Conservation (phyloP, 108 stramenopile genomes). For the Parietichytrium sp. region DNA sequence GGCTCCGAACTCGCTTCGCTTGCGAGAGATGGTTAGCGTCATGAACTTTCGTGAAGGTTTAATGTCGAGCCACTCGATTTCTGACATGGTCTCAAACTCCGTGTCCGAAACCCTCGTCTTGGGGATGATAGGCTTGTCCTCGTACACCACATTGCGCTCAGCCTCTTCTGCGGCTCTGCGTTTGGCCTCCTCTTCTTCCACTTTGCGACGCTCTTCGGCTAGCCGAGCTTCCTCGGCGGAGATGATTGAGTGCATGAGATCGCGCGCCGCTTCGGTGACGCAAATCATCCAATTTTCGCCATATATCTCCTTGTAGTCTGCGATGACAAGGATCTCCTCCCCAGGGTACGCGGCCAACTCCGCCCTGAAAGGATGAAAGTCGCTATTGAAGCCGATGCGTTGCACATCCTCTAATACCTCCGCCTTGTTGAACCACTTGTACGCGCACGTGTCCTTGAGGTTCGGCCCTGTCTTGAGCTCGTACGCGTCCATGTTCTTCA, state of each 20-base stretch:
- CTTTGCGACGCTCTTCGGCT: conserved; percentile 32
- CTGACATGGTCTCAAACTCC: conserved; percentile 43
- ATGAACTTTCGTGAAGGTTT: conserved; percentile 43
- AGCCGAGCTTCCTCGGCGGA: conserved; percentile 38
- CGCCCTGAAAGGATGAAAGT: conserved; percentile 60
- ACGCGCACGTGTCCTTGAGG: conserved; percentile 47
- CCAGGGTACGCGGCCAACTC: conserved; percentile 51
- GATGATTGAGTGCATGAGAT: conserved; percentile 40
- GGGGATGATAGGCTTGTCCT: conserved; percentile 56
- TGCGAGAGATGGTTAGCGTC: conserved; percentile 48
- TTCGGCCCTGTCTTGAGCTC: conserved; percentile 48
- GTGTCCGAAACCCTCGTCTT: conserved; percentile 47
- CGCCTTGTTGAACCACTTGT: conserved; percentile 50
- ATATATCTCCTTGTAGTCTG: conserved; percentile 50
- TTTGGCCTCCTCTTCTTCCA: conserved; percentile 48
- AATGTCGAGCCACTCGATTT: conserved; percentile 45
- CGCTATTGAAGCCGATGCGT: conserved; percentile 60
- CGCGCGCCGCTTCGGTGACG: conserved; percentile 52
- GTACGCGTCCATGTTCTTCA: conserved; percentile 53
- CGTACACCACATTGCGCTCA: conserved; percentile 56
- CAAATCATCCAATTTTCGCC: conserved; percentile 61
- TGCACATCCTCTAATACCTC: conserved; percentile 52
- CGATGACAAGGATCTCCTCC: conserved; percentile 54
- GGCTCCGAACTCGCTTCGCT: conserved; percentile 45
- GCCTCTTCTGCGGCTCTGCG: conserved; percentile 57